Base-by-base conservation (phyloP, 1,284 basidiomycete genomes). In the Peniophora sp. region DNA sequence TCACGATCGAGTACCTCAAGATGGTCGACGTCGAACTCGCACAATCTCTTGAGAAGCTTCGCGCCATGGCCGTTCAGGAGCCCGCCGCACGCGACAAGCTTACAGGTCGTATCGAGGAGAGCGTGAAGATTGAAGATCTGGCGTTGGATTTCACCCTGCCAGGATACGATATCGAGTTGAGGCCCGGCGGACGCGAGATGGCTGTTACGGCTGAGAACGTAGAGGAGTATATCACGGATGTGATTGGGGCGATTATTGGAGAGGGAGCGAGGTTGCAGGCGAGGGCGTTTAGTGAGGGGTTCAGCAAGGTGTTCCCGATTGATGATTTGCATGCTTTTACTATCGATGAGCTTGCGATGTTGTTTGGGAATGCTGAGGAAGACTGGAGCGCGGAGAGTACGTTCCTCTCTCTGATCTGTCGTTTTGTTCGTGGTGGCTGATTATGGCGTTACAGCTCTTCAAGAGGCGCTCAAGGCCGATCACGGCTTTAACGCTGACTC, bases 401-500 rank as follows among this genome's bases (percentile, higher is more conserved):
- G 89, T 74, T 1, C 35, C 23, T 36, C 12, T 11, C 32, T 35
- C 44, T n/a, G 38, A 36, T 10, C 34, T n/a, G 10, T 14, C 8
- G 19, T 49, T 25, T 19, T 25, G 22, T 32, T 52, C 27, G 9
- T 50, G 36, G 38, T 46, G 44, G 55, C 53, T 51, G 39, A 54
- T 32, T 51, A 41, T 19, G 9, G 27, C 24, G 67, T 49, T 49
- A 47, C 20, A 89, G 95, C 93, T n/a, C 75, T 99, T 44, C 83
- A 81, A 50, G 91, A 94, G 63, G 82, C 88, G 3, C 70, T 98
- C 69, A 98, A 98, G 68, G 96, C 97, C 10, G 97, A 99, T 63
- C 97, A 99, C 65, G 97, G 97, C 10, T 98, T 96, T 75, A 95
- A 95, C 58, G 83, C 89, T 19, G 96, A 98, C 65, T 96, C 92